Evolutionary conservation across 2,329 filamentous ascomycete genomes (phyloP).

Genomic region (Sclerotinia glacialis): DNA sequence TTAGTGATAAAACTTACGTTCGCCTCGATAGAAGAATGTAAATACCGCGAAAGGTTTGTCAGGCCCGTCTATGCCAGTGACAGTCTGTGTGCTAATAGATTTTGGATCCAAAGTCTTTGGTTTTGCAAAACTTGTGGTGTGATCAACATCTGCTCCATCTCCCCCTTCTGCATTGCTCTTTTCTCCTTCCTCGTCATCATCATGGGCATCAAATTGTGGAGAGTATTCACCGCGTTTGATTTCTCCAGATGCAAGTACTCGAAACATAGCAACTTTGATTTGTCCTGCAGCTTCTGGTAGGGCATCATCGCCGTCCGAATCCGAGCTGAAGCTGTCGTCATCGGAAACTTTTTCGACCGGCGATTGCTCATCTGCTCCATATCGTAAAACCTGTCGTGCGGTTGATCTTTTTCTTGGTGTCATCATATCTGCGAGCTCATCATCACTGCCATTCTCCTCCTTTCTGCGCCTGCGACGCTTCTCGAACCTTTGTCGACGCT

Average conservation of each 20-base stretch:
- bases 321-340: constrained; percentile 67
- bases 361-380: constrained; percentile 72
- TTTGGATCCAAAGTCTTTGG: constrained; percentile 95
- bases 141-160: constrained; percentile 82
- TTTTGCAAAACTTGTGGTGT: constrained; percentile 96
- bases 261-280: constrained; percentile 96
- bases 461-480: constrained; percentile 64
- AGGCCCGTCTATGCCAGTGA: constrained; percentile 95
- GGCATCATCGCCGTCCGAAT: constrained; percentile 72
- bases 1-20: constrained; percentile 62
- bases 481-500: constrained; percentile 77
- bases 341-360: constrained; percentile 68
- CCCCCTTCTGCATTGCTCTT: constrained; percentile 49
- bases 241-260: constrained; percentile 90
- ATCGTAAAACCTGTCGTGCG: constrained; percentile 64
- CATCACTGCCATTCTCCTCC: constrained; percentile 47
- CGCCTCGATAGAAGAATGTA: constrained; percentile 95
- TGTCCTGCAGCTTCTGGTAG: constrained; percentile 92
- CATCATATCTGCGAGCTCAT: constrained; percentile 45
- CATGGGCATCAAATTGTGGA: constrained; percentile 93
- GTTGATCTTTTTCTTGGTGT: constrained; percentile 31
- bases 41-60: constrained; percentile 96
- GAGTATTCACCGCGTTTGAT: constrained; percentile 98
- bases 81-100: constrained; percentile 96
- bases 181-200: constrained; percentile 65